Percentiles rank a stretch among this genome's conserved stretches.
phyloP scores from a whole-genome alignment of 495 filamentous ascomycete species.

The Staphylotrichum tortipilum region DNA sequence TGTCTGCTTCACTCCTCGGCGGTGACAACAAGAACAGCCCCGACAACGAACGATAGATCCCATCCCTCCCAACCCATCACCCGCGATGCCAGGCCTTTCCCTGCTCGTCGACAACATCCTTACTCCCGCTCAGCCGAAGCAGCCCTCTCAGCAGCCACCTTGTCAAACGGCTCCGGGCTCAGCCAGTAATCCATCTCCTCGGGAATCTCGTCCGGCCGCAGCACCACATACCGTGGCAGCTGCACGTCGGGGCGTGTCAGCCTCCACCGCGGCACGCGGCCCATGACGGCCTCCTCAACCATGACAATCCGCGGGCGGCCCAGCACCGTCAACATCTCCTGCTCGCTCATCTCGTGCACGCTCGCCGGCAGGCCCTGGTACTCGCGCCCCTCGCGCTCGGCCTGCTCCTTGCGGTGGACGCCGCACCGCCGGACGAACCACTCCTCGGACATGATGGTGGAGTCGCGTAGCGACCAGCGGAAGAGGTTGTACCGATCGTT shows the following conservation, averaged over 20 bases:
- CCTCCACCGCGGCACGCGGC: not conserved
- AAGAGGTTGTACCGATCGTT: not conserved
- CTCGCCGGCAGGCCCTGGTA: not conserved
- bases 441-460: not conserved
- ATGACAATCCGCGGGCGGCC: not conserved
- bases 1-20: no score
- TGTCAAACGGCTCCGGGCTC: not conserved
- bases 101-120: no score
- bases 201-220: not conserved
- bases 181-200: not conserved
- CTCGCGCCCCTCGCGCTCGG: not conserved
- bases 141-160: not conserved
- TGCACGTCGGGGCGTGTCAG: not conserved
- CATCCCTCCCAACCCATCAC: no score
- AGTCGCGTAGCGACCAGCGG: not conserved
- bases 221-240: not conserved
- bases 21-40: no score
- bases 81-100: no score
- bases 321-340: slow-evolving; percentile 4
- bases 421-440: slow-evolving; percentile 2
- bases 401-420: no score
- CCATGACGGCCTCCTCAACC: not conserved
- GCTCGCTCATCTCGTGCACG: not conserved
- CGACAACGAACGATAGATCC: no score
- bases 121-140: no score